Percentiles rank a stretch among this genome's conserved stretches.
Conservation (phyloP, 2,329 filamentous ascomycete genomes). For the Cyanodermella asteris region DNA sequence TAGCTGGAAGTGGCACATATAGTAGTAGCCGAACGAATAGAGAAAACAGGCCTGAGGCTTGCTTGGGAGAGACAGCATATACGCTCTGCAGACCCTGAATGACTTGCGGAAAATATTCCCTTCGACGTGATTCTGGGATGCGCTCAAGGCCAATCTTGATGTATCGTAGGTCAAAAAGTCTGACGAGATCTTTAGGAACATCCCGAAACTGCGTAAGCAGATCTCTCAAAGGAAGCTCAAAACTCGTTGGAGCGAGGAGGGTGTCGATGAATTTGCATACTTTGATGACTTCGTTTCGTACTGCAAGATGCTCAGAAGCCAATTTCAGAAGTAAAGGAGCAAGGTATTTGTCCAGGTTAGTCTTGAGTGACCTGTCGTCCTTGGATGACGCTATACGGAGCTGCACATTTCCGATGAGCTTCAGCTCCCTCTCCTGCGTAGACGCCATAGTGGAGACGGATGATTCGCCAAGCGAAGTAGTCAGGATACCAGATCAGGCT, state of each 20-base stretch:
- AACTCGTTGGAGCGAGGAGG: too few relatives aligned
- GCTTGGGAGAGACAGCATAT: conserved; percentile 29
- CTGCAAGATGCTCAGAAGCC: conserved; percentile 54
- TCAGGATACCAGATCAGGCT: too few relatives aligned
- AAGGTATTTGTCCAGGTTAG: conserved; percentile 57
- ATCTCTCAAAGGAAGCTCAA: conserved; percentile 64
- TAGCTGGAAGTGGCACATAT: conserved; percentile 46
- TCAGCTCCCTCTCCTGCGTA: conserved; percentile 49
- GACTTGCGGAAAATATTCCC: too few relatives aligned
- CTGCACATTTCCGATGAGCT: conserved; percentile 67
- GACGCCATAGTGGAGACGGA: conserved; percentile 2
- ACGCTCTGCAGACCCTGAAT: conserved; percentile 44
- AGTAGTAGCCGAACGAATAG: conserved; percentile 57
- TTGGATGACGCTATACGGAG: conserved; percentile 65
- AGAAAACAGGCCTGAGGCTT: conserved; percentile 53
- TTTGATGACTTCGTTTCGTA: conserved; percentile 64
- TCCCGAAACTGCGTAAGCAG: conserved; percentile 81
- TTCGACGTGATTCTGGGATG: too few relatives aligned
- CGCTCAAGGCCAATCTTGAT: conserved; percentile 62
- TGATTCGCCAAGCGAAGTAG: too few relatives aligned
- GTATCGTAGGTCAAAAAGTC: conserved; percentile 73
- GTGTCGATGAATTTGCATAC: too few relatives aligned
- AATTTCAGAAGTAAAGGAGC: conserved; percentile 69
- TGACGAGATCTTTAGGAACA: conserved; percentile 48
- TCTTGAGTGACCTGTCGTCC: conserved; percentile 62